Base-by-base conservation (phyloP, 371 early-diverging fungal species). In the Capillidium heterosporum region DNA sequence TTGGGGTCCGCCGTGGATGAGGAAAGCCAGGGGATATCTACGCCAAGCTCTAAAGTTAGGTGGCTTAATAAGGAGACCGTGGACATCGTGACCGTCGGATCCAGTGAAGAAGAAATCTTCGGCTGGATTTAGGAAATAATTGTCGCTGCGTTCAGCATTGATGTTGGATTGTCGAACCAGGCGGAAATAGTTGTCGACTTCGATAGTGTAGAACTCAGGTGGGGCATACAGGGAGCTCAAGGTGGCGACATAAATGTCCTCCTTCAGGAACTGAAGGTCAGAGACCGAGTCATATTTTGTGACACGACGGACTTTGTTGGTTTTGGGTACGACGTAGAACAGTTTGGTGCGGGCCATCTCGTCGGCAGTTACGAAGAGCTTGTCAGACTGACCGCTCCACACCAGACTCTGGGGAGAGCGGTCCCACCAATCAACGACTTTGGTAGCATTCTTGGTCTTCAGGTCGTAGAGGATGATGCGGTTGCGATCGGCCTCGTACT, bases 401-500 rank as follows among this genome's bases (percentile, higher is more conserved):
- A 64, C 49, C 19, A 86, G 43, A 28, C 70, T 63, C 27, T 71
- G 67, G 1, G 83, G 83, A 35, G 76, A 77, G 21, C 77, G 67
- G 54, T 85, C 78, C 85, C 86, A 85, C 40, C 71, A 54, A 5
- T 67, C 57, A 29, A 74, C 78, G 24, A 85, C 59, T 1, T 62
- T 50, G 10, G 68, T 65, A 0, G 69, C 67, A n/a, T 66, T 43
- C 19, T 69, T 67, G 35, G 42, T 43, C 28, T 50, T 24, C 1
- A 29, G n/a, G 21, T 46, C 48, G 21, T 58, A 43, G 19, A 84
- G 19, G 32, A 77, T 62, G 32, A 90, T 78, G 19, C 73, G 74
- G 63, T 83, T 85, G 48, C 79, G 77, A 57, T 88, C 90, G 0
- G 87, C 65, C 65, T 90, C 89, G 56, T 89, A 84, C 40, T 79